These are phyloP conservation scores for Lasiosphaeriaceae sp. DNA, from an alignment of 495 filamentous ascomycete genomes.

Conservation along the genomic window DNA sequence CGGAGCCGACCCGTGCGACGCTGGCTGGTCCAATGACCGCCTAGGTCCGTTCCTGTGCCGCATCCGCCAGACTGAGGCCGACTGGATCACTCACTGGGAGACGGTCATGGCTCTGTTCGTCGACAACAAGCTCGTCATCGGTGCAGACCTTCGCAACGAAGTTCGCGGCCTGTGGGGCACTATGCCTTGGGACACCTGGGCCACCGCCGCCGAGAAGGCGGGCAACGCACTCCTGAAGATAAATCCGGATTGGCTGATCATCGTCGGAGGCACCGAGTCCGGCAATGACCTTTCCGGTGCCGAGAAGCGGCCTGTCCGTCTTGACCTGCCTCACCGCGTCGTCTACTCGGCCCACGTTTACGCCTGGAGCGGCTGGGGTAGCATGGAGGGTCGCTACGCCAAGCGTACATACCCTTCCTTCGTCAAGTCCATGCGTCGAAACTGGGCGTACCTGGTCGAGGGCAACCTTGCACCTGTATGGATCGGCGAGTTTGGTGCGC, in stretches of 20 bases:
- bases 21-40: constrained; percentile 55
- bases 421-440: constrained; percentile 51
- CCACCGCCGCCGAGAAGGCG: constrained; percentile 52
- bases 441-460: constrained; percentile 59
- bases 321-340: constrained; percentile 47
- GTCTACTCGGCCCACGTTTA: constrained; percentile 64
- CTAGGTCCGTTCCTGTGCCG: constrained; percentile 46
- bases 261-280: constrained; percentile 58
- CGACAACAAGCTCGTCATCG: constrained; percentile 52
- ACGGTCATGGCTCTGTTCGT: constrained; percentile 50
- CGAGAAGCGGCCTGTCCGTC: constrained; percentile 44
- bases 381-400: constrained; percentile 45
- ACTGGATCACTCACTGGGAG: constrained; percentile 60
- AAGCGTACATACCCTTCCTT: constrained; percentile 53
- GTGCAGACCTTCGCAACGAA: constrained; percentile 58
- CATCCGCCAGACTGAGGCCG: constrained; percentile 51
- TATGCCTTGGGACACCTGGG: constrained; percentile 57
- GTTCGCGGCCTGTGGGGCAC: constrained; percentile 60
- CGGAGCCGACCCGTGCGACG: constrained; percentile 56
- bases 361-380: constrained; percentile 60
- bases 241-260: constrained; percentile 57
- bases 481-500: constrained; percentile 58
- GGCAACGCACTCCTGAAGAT: constrained; percentile 52
- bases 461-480: constrained; percentile 56
- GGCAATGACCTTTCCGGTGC: constrained; percentile 54